Evolutionary conservation across 176 grass and related monocot genomes (phyloP), one percentile per base, ranked within the genome.

Genomic region (Triticum turgidum): DNA sequence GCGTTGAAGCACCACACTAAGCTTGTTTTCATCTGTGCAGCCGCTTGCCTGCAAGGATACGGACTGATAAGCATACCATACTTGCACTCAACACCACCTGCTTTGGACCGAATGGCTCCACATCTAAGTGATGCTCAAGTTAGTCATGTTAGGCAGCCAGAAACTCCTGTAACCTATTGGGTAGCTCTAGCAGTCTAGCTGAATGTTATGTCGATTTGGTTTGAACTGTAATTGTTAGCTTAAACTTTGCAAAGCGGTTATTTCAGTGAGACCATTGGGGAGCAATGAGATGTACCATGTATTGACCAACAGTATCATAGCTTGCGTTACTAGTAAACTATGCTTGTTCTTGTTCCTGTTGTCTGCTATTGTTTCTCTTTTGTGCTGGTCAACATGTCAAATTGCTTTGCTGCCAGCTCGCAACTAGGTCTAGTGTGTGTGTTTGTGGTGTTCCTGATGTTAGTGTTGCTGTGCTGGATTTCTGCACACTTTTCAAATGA

Each of bases 11-110:
- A 1, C 74, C 17, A 39, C 29, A 84, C 59, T 81, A 8, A 37
- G 29, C 67, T 65, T 82, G 66, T 63, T 89, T 87, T 89, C 14
- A 24, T 3, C 49, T 35, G 17, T 82, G 84, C 82, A 94, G 89
- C 73, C 59, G 35, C 22, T 91, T 89, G 0, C 91, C 90, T 76
- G 75, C 80, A 13, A 91, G 83, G 86, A 86, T 9, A 86, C 80
- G 42, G 82, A 87, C 45, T 93, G 69, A 85, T 64, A 47, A 63
- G 9, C 3, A 2, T 22, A 49, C 7, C 41, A 65, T 39, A 52
- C 38, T 30, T 84, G 61, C 59, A 6, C n/a, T 70, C 39, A 30
- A n/a, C 35, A 14, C 14, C 51, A 6, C 51, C 70, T 3, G 51
- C 62, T 49, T 76, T 10, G 27, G 27, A 77, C 84, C 61, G 25